phyloP scores from a whole-genome alignment of 192 early-diverging fungal species.

The Linderina pennispora region DNA sequence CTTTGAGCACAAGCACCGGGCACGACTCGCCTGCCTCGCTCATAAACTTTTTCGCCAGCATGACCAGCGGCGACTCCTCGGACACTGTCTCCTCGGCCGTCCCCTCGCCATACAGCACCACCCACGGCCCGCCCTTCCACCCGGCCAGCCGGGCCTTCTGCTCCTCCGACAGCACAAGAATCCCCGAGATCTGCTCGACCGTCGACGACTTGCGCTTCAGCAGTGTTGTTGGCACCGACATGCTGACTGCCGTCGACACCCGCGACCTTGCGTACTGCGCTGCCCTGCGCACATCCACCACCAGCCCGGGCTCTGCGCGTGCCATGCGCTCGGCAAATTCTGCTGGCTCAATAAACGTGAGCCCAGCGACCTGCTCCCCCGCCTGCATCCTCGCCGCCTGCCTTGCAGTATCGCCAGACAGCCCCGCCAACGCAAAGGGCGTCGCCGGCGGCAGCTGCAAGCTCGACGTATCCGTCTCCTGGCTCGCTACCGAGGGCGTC shows the following conservation, averaged over 20 bases:
- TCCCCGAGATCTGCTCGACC: conserved; percentile 55
- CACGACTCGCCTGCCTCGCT: conserved; percentile 35
- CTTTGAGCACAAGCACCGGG: conserved; percentile 22
- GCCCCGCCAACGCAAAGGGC: conserved; percentile 4
- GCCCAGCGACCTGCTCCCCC: conserved; percentile 6
- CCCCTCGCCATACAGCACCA: conserved; percentile 64
- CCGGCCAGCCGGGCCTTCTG: conserved; percentile 42
- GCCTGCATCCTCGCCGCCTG: conserved; percentile 4
- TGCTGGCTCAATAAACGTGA: conserved; percentile 9
- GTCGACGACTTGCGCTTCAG: conserved; percentile 60
- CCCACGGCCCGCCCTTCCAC: conserved; percentile 53
- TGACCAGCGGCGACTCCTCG: conserved; percentile 46
- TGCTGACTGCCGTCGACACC: conserved; percentile 56
- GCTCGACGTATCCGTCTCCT: too few relatives aligned
- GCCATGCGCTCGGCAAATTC: conserved; percentile 8
- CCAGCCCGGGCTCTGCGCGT: conserved; percentile 25
- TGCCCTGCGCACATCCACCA: conserved; percentile 68
- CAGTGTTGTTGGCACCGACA: conserved; percentile 68
- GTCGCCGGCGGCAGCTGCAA: too few relatives aligned
- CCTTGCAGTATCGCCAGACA: conserved; percentile 8
- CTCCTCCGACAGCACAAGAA: conserved; percentile 47
- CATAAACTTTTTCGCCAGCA: conserved; percentile 58
- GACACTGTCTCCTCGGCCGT: conserved; percentile 38
- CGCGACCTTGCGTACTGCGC: conserved; percentile 47
- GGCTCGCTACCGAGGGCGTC: too few relatives aligned